A percentile compares a stretch with the other conserved stretches of the same genome.
These are phyloP conservation scores for Beauveria scarabaeidicola DNA, from an alignment of 2,329 filamentous ascomycete species.

Conservation along the genomic window DNA sequence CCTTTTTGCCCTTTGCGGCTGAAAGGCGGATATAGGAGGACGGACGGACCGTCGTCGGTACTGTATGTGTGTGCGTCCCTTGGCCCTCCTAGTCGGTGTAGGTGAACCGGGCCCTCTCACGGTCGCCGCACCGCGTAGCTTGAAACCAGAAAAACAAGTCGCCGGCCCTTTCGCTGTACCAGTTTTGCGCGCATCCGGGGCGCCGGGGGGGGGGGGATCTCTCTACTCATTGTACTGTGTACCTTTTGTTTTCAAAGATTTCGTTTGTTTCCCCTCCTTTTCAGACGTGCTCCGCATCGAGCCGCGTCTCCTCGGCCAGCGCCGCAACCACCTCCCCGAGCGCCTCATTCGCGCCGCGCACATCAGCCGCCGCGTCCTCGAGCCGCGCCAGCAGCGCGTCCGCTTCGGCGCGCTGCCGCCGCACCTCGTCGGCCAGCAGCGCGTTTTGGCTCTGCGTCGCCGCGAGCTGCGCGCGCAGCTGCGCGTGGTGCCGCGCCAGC, in stretches of 20 bases:
- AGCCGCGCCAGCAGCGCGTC: conserved; percentile 39
- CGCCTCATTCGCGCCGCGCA: conserved; percentile 43
- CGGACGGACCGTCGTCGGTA: no score
- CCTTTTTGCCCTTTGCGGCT: not conserved
- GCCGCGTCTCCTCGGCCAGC: conserved; percentile 41
- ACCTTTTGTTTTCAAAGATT: no score
- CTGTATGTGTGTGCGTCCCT: not conserved
- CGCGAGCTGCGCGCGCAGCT: conserved; percentile 49
- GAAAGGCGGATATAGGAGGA: not conserved
- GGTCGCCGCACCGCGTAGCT: no score
- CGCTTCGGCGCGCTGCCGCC: conserved; percentile 47
- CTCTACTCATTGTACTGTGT: no score
- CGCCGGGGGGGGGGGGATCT: no score
- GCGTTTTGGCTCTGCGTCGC: conserved; percentile 50
- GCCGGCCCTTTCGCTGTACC: no score
- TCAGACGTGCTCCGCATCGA: conserved; percentile 26
- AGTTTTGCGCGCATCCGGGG: no score
- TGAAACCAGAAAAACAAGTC: no score
- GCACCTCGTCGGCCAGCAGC: conserved; percentile 41
- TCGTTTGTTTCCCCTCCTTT: not conserved
- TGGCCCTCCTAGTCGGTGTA: no score
- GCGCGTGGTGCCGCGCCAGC: conserved; percentile 43
- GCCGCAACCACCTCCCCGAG: conserved; percentile 39
- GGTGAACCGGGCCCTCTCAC: no score
- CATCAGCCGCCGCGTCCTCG: conserved; percentile 44